Base-by-base conservation (phyloP, 306 rosid genomes). In the Sesbania bispinosa region DNA sequence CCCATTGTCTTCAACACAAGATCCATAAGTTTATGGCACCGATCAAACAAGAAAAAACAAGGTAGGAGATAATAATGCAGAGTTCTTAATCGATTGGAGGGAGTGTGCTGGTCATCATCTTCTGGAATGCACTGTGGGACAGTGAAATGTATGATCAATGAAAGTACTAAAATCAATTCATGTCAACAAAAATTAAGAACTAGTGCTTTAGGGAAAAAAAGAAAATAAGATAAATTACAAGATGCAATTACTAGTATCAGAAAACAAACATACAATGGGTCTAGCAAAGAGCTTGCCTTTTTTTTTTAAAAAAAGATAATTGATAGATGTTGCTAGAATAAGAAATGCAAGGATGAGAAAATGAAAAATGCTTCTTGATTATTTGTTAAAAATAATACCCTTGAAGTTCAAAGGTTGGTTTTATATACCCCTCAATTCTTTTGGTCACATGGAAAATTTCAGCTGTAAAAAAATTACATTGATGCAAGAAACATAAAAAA, bases 11-110 rank as follows among this genome's bases (percentile, higher is more conserved):
- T 77, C 80, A 89, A 68, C 30, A 83, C 89, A 51, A 83, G 86
- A 67, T 59, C 69, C 84, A 84, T 75, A 61, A 89, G 89, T 78
- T 79, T 60, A 73, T 78, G 86, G 84, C 89, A 77, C 64, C 77
- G 85, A 67, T 81, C 86, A 73, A 92, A 89, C 84, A 92, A 69
- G 80, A 84, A 62, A 78, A 84, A 87, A 61, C 96, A 92, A 64
- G 98, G 98, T 19, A 79, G 58, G 43, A 85, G 51, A 79, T 84
- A 89, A 78, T 82, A 83, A 53, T 8, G 69, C 41, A 33, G 54
- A 27, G 82, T 36, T 26, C 51, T 81, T 41, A 15, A 75, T 51
- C 5, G 74, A 75, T 21, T 42, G 72, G 86, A 67, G 10, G 68
- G 45, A 2, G 61, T 27, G 53, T 11, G 32, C 60, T 51, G 72